Conservation (phyloP, 2,329 filamentous ascomycete genomes). For the Tolypocladium ophioglossoides region DNA sequence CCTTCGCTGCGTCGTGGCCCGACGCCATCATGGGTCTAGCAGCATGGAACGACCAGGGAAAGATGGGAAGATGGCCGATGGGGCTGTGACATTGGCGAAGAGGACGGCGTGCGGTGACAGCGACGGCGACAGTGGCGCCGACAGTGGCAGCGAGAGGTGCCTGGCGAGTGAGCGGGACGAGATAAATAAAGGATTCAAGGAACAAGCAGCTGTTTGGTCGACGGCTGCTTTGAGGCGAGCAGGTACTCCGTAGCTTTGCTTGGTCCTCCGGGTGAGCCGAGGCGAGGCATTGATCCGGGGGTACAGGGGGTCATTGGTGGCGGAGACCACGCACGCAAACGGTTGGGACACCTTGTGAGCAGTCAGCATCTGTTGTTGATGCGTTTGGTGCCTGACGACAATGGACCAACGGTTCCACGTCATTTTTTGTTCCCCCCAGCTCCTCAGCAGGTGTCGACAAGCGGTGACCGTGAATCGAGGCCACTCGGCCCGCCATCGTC, state of each 20-base stretch:
- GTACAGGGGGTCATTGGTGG: neutral
- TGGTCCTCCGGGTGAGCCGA: neutral
- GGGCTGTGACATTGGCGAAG: neutral
- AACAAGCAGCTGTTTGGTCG: neutral
- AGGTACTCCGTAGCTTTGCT: neutral
- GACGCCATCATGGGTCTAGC: conserved; percentile 4
- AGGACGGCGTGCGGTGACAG: neutral
- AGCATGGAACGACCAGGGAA: neutral
- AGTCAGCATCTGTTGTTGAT: neutral
- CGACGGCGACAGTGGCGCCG: neutral
- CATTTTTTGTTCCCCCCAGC: neutral
- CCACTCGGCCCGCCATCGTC: neutral
- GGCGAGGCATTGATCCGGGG: neutral
- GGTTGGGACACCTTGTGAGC: neutral
- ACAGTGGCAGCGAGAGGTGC: neutral
- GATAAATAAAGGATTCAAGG: neutral
- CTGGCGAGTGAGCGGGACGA: neutral
- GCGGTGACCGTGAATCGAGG: neutral
- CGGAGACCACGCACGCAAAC: neutral
- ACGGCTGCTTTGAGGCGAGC: neutral
- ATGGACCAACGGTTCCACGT: no score
- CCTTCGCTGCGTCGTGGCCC: neutral
- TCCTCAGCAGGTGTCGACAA: neutral
- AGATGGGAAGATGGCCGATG: neutral
- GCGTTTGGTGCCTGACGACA: neutral